A percentile compares a stretch with the other conserved stretches of the same genome.
These are phyloP conservation scores for Neospermospora avenae DNA, from an alignment of 2,329 filamentous ascomycete species.

Conservation along the genomic window DNA sequence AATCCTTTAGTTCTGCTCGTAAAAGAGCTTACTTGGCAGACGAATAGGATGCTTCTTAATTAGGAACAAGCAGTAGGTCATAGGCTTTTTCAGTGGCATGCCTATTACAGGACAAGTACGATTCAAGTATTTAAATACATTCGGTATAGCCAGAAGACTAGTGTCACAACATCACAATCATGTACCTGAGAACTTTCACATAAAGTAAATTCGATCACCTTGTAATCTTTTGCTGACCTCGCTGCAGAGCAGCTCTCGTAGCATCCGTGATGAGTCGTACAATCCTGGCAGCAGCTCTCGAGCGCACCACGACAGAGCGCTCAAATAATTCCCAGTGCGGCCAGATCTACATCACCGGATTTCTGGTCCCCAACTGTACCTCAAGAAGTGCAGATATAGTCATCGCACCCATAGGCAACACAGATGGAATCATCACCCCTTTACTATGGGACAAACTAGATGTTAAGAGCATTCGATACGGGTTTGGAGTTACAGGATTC, in stretches of 20 bases:
- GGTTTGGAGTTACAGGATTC: neutral
- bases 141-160: neutral
- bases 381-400: neutral
- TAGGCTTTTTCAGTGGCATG: too few species aligned
- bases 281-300: neutral
- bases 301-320: neutral
- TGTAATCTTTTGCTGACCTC: neutral
- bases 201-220: neutral
- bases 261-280: neutral
- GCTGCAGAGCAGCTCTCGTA: neutral
- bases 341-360: neutral
- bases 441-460: neutral
- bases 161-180: neutral
- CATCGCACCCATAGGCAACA: neutral
- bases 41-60: too few species aligned
- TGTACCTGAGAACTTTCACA: neutral
- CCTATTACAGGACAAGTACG: neutral
- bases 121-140: neutral
- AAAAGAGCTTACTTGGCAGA: too few species aligned
- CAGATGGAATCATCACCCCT: neutral
- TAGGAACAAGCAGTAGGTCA: too few species aligned
- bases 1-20: too few species aligned
- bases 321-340: neutral
- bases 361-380: neutral
- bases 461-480: slow-evolving; percentile 2